Percentiles rank a stretch among this genome's conserved stretches.
These are phyloP conservation scores for Kwoniella dejecticola DNA, from an alignment of 768 basidiomycete genomes.

Conservation along the genomic window DNA sequence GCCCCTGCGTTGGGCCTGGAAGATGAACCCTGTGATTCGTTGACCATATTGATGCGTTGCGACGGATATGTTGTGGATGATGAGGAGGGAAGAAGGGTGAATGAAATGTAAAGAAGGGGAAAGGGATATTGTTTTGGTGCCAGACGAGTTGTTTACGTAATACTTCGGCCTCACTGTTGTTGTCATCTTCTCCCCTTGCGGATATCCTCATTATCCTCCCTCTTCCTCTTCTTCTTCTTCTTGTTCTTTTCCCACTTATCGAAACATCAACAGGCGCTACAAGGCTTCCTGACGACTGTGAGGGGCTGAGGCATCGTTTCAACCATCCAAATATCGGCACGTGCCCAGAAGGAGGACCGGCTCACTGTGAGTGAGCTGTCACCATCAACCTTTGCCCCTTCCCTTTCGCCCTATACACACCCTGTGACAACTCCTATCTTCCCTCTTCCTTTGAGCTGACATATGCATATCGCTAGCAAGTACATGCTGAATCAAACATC, in stretches of 20 bases:
- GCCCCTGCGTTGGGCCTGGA: slow-evolving; percentile 13
- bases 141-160: slow-evolving; percentile 12
- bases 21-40: slow-evolving; percentile 16
- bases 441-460: slow-evolving; percentile 5
- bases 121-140: neutral
- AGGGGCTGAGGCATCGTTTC: neutral
- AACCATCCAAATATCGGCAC: too few relatives aligned
- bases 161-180: neutral
- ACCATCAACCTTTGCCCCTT: slow-evolving; percentile 2
- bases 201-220: neutral
- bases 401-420: neutral
- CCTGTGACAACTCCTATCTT: neutral
- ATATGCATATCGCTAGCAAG: neutral
- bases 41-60: slow-evolving; percentile 24
- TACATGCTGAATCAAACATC: too few relatives aligned
- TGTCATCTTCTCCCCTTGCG: neutral
- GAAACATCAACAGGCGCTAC: too few relatives aligned
- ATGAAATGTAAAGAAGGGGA: neutral
- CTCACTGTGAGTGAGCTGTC: neutral
- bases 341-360: too few relatives aligned
- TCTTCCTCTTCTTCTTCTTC: slow-evolving; percentile 10
- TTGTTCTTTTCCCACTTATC: too few relatives aligned
- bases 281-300: neutral
- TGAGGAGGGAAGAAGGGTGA: neutral
- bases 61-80: neutral